phyloP scores from a whole-genome alignment of 805 yeast species.

The Pichia kluyveri region DNA sequence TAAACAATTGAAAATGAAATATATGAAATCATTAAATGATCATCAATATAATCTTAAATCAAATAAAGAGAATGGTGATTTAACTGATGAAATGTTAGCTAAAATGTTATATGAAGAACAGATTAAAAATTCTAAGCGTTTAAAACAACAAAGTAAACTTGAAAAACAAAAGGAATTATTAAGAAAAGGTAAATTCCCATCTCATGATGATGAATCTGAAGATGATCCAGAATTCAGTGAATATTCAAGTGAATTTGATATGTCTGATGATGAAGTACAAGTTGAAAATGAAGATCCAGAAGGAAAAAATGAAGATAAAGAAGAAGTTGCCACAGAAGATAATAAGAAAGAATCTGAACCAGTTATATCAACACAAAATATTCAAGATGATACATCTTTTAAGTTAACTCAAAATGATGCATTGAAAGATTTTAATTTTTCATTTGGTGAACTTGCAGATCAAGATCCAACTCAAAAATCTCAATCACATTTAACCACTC shows the following conservation, averaged over 20 bases:
- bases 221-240: constrained; percentile 26
- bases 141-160: constrained; percentile 9
- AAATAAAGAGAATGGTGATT: neutral
- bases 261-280: constrained; percentile 15
- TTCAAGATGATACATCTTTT: constrained; percentile 6
- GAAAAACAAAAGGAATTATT: constrained; percentile 10
- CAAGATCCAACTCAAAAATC: constrained; percentile 15
- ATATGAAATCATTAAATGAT: neutral
- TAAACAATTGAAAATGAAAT: constrained; percentile 3
- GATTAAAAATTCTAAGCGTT: constrained; percentile 6
- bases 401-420: constrained; percentile 9
- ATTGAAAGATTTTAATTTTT: constrained; percentile 13
- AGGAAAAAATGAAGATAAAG: constrained; percentile 18
- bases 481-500: constrained; percentile 3
- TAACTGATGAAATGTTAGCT: constrained; percentile 8
- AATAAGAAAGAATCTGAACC: constrained; percentile 5
- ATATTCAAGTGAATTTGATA: constrained; percentile 18
- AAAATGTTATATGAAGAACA: constrained; percentile 10
- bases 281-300: constrained; percentile 7
- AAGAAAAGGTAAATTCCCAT: constrained; percentile 9
- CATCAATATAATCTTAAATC: neutral
- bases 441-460: constrained; percentile 20
- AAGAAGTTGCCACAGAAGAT: constrained; percentile 18
- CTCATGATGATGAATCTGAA: constrained; percentile 18
- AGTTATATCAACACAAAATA: neutral